A percentile compares a stretch with the other conserved stretches of the same genome.
Conservation (phyloP, 768 basidiomycete genomes). For the Floccularia luteovirens region DNA sequence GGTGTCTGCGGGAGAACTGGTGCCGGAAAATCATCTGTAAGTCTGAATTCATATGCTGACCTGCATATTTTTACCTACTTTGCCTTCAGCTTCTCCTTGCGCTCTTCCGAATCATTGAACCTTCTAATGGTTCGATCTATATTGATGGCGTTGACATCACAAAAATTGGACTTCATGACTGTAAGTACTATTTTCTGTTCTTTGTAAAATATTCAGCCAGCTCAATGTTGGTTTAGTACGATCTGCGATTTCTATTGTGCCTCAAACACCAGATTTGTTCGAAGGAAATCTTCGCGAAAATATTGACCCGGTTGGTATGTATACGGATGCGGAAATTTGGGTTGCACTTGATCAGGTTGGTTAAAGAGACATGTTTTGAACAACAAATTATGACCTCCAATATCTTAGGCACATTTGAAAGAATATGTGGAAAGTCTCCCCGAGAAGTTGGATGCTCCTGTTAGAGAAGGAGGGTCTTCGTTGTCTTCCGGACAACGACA, state of each 20-base stretch:
- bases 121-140: conserved; percentile 52
- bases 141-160: conserved; percentile 77
- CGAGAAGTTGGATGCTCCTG: conserved; percentile 62
- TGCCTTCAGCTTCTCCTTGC: conserved; percentile 52
- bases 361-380: conserved; percentile 1
- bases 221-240: conserved; percentile 39
- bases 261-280: conserved; percentile 68
- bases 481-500: conserved; percentile 84
- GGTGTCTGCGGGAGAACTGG: conserved; percentile 89
- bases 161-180: conserved; percentile 65
- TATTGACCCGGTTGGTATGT: conserved; percentile 75
- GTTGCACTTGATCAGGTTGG: conserved; percentile 62
- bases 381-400: background rate
- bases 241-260: conserved; percentile 78
- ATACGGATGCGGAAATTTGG: conserved; percentile 85
- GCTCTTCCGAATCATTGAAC: conserved; percentile 74
- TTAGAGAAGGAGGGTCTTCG: conserved; percentile 75
- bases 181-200: conserved; percentile 26
- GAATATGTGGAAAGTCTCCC: conserved; percentile 59
- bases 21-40: conserved; percentile 68
- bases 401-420: conserved; percentile 52
- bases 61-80: background rate
- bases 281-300: conserved; percentile 78
- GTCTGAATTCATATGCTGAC: conserved; percentile 8
- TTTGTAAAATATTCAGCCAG: background rate